Evolutionary conservation across 2,329 filamentous ascomycete genomes (phyloP), one percentile per base, ranked within the genome.

Genomic region (Penicillium sp.): DNA sequence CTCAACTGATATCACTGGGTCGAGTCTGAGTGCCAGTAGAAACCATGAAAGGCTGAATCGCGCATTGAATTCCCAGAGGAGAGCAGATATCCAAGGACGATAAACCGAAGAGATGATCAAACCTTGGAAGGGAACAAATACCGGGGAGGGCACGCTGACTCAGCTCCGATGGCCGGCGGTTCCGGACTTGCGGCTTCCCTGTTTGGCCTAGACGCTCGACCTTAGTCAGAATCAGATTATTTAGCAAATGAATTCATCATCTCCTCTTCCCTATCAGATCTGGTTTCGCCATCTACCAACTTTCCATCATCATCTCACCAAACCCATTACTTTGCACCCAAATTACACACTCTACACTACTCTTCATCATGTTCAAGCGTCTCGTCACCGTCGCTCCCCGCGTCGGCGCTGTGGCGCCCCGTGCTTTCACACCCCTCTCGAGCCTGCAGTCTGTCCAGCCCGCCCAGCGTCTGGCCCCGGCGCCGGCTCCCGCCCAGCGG

Each of bases 361-460:
- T n/a, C 27, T 21, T 27, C 53, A 72, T 47, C 54, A 81, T 81
- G 78, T 79, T 81, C 64, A 75, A 72, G 58, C 73, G 78, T 69
- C 69, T 76, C 50, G 63, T 76, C 59, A 68, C 75, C 49, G 68
- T 70, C 56, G 72, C 70, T 33, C 77, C 78, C 47, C 74, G 73
- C 56, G 69, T 76, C 51, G 70, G 70, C 65, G 65, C 73, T 58
- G 64, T 73, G 45, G 67, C 74, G 45, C 67, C 70, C 49, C 67
- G 71, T 56, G 64, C 75, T 50, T 70, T 76, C 47, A 67, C 51
- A 27, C 53, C 68, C 58, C 67, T 77, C 58, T 51, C 62, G 40
- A 50, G 51, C 65, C 65, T 59, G 57, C 73, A 60, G 63, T 67
- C 61, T 33, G 44, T 53, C 38, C 54, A 59, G 61, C 67, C 50